Conservation (phyloP, 805 yeast species). For the Yamadazyma takamatsuzukensis region DNA sequence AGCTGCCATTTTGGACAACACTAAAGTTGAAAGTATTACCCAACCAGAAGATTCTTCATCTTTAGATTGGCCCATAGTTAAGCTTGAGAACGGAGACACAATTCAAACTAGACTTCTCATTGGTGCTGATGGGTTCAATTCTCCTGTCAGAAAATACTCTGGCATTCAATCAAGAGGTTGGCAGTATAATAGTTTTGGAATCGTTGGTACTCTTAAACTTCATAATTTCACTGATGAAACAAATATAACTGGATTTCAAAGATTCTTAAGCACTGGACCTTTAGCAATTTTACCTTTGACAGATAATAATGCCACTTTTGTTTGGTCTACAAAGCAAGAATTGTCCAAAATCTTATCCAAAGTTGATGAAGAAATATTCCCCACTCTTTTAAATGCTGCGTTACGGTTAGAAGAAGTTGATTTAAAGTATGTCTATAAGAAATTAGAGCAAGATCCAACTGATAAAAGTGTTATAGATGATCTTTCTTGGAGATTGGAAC, state of each 20-base stretch:
- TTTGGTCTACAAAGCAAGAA: constrained; percentile 87
- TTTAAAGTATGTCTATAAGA: constrained; percentile 60
- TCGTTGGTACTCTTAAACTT: constrained; percentile 83
- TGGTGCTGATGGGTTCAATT: constrained; percentile 95
- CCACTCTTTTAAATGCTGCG: constrained; percentile 78
- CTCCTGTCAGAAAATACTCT: constrained; percentile 84
- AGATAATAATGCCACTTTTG: constrained; percentile 80
- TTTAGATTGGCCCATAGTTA: constrained; percentile 72
- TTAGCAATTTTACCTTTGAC: constrained; percentile 89
- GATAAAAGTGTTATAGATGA: constrained; percentile 58
- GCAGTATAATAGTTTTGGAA: constrained; percentile 83
- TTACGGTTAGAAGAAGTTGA: constrained; percentile 77
- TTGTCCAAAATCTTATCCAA: constrained; percentile 59
- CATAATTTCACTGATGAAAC: constrained; percentile 61
- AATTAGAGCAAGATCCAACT: constrained; percentile 32
- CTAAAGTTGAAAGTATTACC: constrained; percentile 59
- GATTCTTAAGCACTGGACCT: constrained; percentile 90
- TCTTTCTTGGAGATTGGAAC: constrained; percentile 58
- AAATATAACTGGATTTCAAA: constrained; percentile 82
- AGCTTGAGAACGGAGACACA: constrained; percentile 59
- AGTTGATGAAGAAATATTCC: constrained; percentile 55
- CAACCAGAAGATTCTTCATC: constrained; percentile 19
- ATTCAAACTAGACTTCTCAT: constrained; percentile 72
- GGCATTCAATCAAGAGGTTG: constrained; percentile 87
- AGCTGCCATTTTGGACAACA: constrained; percentile 53